A percentile compares a stretch with the other conserved stretches of the same genome.
Evolutionary conservation across 768 basidiomycete species (phyloP).

Genomic region (Tylopilus subfusipes): DNA sequence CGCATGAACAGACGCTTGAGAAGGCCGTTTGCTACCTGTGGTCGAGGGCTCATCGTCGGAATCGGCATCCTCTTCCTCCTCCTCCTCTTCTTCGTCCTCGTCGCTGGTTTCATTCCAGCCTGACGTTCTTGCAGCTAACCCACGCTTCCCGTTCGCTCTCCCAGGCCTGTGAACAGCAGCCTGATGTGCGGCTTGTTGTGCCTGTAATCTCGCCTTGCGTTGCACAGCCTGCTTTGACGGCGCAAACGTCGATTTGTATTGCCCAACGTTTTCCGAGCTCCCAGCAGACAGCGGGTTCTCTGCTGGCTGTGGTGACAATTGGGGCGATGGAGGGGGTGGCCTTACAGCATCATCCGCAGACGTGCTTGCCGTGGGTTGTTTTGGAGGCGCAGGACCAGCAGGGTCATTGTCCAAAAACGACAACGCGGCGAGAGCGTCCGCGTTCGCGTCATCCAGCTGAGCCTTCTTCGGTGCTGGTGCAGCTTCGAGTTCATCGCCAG

Average conservation of each 20-base stretch:
- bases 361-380: constrained; percentile 4
- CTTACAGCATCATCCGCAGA: constrained; percentile 4
- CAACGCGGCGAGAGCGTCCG: constrained; percentile 76
- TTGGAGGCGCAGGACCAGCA: constrained; percentile 17
- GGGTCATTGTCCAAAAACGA: constrained; percentile 60
- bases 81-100: constrained; percentile 75
- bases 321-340: constrained; percentile 26
- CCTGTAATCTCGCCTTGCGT: constrained; percentile 79
- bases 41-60: constrained; percentile 49
- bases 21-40: constrained; percentile 32
- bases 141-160: constrained; percentile 41
- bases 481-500: constrained; percentile 11
- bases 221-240: constrained; percentile 81
- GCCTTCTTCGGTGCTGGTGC: constrained; percentile 8
- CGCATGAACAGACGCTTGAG: constrained; percentile 19
- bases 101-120: constrained; percentile 73
- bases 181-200: constrained; percentile 77
- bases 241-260: constrained; percentile 84
- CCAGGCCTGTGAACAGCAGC: constrained; percentile 77
- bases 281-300: constrained; percentile 23
- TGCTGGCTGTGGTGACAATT: constrained; percentile 34
- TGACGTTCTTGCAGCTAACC: constrained; percentile 39
- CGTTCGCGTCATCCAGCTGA: constrained; percentile 47
- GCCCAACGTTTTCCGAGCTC: constrained; percentile 31
- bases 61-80: constrained; percentile 64